Base-by-base conservation (phyloP, 2,329 filamentous ascomycete genomes). In the Chrysoporthe austroafricana region DNA sequence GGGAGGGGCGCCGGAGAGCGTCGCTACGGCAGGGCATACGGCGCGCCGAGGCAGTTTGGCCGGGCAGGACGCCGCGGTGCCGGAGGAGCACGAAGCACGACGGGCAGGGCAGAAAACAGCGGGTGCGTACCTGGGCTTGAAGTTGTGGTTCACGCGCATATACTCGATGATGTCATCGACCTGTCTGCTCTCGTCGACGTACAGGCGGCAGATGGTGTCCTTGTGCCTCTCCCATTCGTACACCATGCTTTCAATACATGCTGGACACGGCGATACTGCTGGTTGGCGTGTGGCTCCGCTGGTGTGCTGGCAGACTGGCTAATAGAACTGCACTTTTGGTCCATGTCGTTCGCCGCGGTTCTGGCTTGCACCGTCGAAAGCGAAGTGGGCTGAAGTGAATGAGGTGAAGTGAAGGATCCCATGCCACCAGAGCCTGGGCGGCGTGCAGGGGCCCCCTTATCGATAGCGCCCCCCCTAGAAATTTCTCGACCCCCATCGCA, bases 121-220 rank as follows among this genome's bases (percentile, higher is more conserved):
- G 36, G n/a, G 59, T 66, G 76, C 83, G 77, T 82, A 91, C 90
- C 89, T 91, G 32, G 92, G 91, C 42, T 87, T 83, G 77, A 94
- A 93, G 70, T 87, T 84, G 80, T 90, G 83, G 68, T 84, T 81
- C 66, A 81, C 81, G 71, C 84, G 87, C 84, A 93, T 90, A 74
- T 89, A 88, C 36, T 89, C 84, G 82, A 92, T 91, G 54, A 96
- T 90, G 72, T 94, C 89, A 73, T 91, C 88, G 67, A 94, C 80
- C 52, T 88, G 86, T 79, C 86, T 90, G 73, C 88, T 88, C 79
- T 96, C 90, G 68, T 89, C 86, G 72, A 95, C 92, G 74, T 94
- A 96, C 74, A 96, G 86, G 72, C 87, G 86, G 52, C 77, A 77
- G 73, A 80, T 81, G 73, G 74, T 78, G 64, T 81, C 76, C 73